Evolutionary conservation across 139 green algal genomes (phyloP).

Genomic region (Volvox reticuliferus): DNA sequence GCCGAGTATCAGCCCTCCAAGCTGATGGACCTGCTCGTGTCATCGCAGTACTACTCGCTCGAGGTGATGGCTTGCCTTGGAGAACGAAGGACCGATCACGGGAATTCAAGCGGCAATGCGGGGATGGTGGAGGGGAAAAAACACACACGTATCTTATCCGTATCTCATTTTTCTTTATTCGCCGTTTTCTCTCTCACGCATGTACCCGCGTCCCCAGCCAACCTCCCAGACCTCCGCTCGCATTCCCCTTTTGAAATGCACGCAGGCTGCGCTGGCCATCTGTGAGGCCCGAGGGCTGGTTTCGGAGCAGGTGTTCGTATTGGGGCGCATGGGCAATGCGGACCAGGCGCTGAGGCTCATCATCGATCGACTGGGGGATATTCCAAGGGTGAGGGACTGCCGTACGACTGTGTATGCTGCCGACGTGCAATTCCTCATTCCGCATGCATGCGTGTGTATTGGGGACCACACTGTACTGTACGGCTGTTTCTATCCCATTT

Average conservation of each 20-base stretch:
- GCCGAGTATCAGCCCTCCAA: conserved; percentile 81
- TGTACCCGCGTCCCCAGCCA: not conserved
- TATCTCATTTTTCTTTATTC: no score
- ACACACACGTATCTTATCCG: no score
- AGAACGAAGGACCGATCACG: no score
- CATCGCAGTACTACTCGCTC: conserved; percentile 85
- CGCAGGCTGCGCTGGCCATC: conserved; percentile 70
- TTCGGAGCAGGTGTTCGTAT: conserved; percentile 85
- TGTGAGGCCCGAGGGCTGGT: conserved; percentile 79
- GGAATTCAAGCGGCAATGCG: no score
- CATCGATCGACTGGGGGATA: conserved; percentile 87
- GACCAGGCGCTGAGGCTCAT: conserved; percentile 89
- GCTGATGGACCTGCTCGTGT: conserved; percentile 88
- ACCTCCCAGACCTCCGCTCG: no score
- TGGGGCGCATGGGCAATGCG: conserved; percentile 91
- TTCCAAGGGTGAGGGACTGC: conserved; percentile 70
- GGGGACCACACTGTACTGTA: no score
- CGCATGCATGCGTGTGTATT: not conserved
- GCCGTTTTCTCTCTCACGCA: not conserved
- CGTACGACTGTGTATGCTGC: not conserved
- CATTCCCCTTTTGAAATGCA: no score
- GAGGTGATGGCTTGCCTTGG: conserved; percentile 66
- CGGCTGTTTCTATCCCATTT: no score
- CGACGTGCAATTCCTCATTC: not conserved
- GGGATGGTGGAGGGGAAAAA: no score